Base-by-base conservation (phyloP, 768 basidiomycete species). In the Naematelia aurantialba region DNA sequence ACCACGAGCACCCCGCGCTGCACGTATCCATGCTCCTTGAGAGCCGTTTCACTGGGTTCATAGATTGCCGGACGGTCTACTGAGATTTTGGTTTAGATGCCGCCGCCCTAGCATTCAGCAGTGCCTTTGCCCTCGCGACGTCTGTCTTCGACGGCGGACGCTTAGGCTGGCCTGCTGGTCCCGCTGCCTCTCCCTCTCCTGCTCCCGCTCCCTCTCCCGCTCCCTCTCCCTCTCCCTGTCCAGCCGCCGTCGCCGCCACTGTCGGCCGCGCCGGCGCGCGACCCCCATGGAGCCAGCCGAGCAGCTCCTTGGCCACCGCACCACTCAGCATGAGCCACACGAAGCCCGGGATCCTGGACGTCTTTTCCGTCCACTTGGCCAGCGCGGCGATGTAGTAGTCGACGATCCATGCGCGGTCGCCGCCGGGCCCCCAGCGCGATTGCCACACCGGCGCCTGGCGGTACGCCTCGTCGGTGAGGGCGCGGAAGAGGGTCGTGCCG, bases 401-500 rank as follows among this genome's bases (percentile, higher is more conserved):
- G 52, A 60, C 45, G 17, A 58, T 19, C 14, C 55, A 55, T 4
- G 59, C 45, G 26, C 59, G 60, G 52, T 60, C 49, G 22, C 62
- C 62, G 17, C 44, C 89, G 5, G 91, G 91, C 8, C 84, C 83
- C 65, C 83, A 93, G 30, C 79, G 69, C 11, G 85, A 80, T 14
- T 78, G 77, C 91, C 91, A 94, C 1, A 85, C 83, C 5, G 83
- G 79, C n/a, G 83, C 83, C 2, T 79, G 69, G 56, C 80, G 80
- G 83, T 85, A 92, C 19, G 74, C 81, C 59, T 88, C 86, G 11
- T 82, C 79, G 62, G 81, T 79, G 58, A 94, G 78, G 75, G 87
- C 89, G 52, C 82, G 80, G 52, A 85, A 84, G 42, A 94, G 71
- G 17, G 82, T 75, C 19, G 34, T 39, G 34, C 34, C 34, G 34